Base-by-base conservation (phyloP, 2,329 filamentous ascomycete species). In the Monilinia fructicola region DNA sequence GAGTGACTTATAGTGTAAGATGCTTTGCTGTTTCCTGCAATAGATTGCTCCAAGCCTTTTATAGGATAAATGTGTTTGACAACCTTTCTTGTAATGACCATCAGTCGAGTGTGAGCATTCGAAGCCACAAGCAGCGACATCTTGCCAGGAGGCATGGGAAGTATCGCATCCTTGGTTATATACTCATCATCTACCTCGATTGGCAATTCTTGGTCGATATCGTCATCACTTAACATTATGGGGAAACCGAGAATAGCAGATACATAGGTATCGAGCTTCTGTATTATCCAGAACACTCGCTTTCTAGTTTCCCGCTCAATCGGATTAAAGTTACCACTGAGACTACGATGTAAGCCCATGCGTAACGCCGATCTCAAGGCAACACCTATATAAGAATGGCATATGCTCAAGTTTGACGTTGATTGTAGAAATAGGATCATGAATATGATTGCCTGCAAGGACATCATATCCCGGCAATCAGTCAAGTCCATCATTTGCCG, bases 351-450 rank as follows among this genome's bases (percentile, higher is more conserved):
- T 35, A 94, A 80, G 10, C 91, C 91, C 78, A 94, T 88, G 38
- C 90, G 86, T 44, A 94, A 78, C n/a, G 90, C 87, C 9, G 90
- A 89, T 61, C 90, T 85, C 59, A 93, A 80, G 2, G 90, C 91
- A 72, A 94, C 90, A 9, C 91, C 91, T 58, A 94, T 84, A 72
- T 92, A 93, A 0, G 90, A 87, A 77, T 94, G 94, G 75, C 91
- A 94, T 12, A 87, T 90, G 74, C 88, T 91, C 40, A 94, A 79
- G 74, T 92, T 91, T 12, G 90, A 90, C 2, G 91, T 91, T 2
- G 89, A 87, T 74, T 95, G 91, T 1, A 94, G 82, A 74, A 93
- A 95, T 3, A 94, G 80, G 59, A 93, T 90, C 84, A 93, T 90
- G 75, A 92, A 93, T 26, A 93, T 79, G 9, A 95, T 82, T 2